Evolutionary conservation across 192 early-diverging fungal genomes (phyloP), one percentile per base, ranked within the genome.

Genomic region (Coemansia asiatica): DNA sequence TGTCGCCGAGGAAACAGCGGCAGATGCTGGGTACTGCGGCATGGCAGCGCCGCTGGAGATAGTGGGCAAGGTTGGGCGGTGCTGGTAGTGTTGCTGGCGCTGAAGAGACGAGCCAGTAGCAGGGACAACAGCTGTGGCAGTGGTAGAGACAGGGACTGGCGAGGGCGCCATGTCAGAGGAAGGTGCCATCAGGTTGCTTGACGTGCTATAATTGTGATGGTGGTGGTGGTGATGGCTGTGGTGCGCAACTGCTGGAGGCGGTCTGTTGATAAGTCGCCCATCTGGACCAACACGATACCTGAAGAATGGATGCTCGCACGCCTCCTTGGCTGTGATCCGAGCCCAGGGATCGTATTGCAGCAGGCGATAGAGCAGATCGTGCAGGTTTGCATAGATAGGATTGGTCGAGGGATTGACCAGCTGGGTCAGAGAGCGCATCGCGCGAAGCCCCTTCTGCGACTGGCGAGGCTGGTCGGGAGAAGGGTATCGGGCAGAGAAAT

Each of bases 261-360:
- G 66, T 4, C 64, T 61, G 38, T 49, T 68, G 33, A 65, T 61
- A 51, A 83, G 55, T 23, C 74, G 69, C 5, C 76, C 76, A 47
- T 83, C 76, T 25, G 81, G 67, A 2, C 75, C 81, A n/a, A 87
- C 70, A 6, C 79, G 72, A 26, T 82, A 79, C 60, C 85, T 76
- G 72, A 98, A 92, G 72, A 96, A 97, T 33, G 87, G 88, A 71
- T 96, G 95, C 23, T 87, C 72, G 53, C 94, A 83, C 3, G 96
- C 96, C 47, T 94, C 84, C 15, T 86, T 81, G 13, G 96, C 94
- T 4, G 92, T 85, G 40, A 96, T 90, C 38, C 95, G 84, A 25
- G 88, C 68, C 36, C 64, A 66, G 1, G 95, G 94, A 61, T 96
- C 92, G 77, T 90, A 95, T 36, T 83, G 79, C 36, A 98, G 76